A percentile compares a stretch with the other conserved stretches of the same genome.
These are phyloP conservation scores for Colletotrichum incanum DNA, from an alignment of 2,329 filamentous ascomycete genomes.

Conservation along the genomic window DNA sequence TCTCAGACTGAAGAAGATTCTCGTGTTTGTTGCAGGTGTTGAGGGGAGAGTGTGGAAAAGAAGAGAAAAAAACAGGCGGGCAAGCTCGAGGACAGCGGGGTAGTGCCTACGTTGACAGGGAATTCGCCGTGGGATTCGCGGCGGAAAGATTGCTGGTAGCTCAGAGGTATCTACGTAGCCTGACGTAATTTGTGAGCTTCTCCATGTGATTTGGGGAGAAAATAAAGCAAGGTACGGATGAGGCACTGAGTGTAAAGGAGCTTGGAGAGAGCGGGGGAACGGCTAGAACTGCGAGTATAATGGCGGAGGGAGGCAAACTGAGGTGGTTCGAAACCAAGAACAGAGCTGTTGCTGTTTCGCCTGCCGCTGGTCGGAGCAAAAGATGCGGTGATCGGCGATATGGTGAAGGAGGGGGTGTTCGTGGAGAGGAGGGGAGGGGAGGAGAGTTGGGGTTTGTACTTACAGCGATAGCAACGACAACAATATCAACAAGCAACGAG, in stretches of 20 bases:
- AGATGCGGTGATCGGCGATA: constrained; percentile 35
- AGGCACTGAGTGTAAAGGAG: not conserved
- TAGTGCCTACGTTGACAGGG: constrained; percentile 35
- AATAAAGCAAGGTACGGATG: constrained; percentile 5
- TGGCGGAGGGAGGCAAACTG: constrained; percentile 20
- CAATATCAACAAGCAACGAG: constrained; percentile 22
- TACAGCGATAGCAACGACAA: constrained; percentile 34
- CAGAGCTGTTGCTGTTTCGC: not conserved
- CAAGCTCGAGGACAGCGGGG: constrained; percentile 36
- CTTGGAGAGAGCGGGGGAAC: constrained; percentile 16
- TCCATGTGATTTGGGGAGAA: constrained; percentile 23
- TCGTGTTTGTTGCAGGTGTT: constrained; percentile 15
- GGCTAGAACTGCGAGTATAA: constrained; percentile 2
- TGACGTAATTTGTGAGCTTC: constrained; percentile 44
- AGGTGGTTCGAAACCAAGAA: constrained; percentile 25
- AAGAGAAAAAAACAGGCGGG: constrained; percentile 15
- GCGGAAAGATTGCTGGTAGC: constrained; percentile 29
- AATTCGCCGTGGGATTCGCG: constrained; percentile 30
- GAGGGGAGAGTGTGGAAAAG: constrained; percentile 11
- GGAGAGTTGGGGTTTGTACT: constrained; percentile 11
- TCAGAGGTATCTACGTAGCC: constrained; percentile 36
- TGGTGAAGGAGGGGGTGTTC: not conserved
- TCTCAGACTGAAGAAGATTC: not conserved
- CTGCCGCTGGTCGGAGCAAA: constrained; percentile 21
- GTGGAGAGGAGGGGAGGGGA: not conserved